A percentile compares a stretch with the other conserved stretches of the same genome.
Evolutionary conservation across 495 filamentous ascomycete species (phyloP).

Genomic region (Platismatia glauca): DNA sequence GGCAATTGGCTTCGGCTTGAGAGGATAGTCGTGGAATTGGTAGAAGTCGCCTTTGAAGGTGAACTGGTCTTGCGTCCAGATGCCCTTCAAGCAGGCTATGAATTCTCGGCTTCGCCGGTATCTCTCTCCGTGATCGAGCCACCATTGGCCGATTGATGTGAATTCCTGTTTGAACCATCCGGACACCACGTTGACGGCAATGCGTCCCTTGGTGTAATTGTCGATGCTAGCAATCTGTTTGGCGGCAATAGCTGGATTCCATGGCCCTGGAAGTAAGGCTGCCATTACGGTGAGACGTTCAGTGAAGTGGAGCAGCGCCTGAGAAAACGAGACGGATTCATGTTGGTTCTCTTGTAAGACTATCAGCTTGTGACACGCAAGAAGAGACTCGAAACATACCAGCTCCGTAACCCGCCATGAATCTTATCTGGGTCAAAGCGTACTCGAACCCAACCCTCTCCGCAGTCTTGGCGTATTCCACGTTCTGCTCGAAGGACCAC

Average conservation of each 20-base stretch:
- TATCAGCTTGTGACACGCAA: background rate
- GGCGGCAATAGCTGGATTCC: conserved; percentile 41
- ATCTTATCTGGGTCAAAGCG: conserved; percentile 41
- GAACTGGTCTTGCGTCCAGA: conserved; percentile 41
- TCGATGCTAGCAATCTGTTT: conserved; percentile 45
- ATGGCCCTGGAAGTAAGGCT: conserved; percentile 41
- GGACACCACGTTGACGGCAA: conserved; percentile 41
- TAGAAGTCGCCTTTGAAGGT: conserved; percentile 40
- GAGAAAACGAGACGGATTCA: conserved; percentile 42
- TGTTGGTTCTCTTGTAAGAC: conserved; percentile 33
- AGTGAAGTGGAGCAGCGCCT: conserved; percentile 37
- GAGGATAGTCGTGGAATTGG: conserved; percentile 40
- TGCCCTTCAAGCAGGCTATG: conserved; percentile 38
- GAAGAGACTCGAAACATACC: conserved; percentile 13
- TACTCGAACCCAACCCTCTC: conserved; percentile 40
- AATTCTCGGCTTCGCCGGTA: conserved; percentile 41
- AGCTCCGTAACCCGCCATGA: conserved; percentile 42
- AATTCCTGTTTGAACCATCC: conserved; percentile 46
- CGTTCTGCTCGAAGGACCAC: conserved; percentile 40
- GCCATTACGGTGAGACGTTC: conserved; percentile 39
- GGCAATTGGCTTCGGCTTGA: conserved; percentile 36
- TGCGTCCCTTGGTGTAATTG: conserved; percentile 37
- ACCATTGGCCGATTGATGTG: conserved; percentile 42
- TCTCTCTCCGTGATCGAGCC: conserved; percentile 42
- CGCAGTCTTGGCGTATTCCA: conserved; percentile 36